A percentile compares a stretch with the other conserved stretches of the same genome.
phyloP scores from a whole-genome alignment of 2,329 filamentous ascomycete genomes.

The Nigrospora sphaerica region DNA sequence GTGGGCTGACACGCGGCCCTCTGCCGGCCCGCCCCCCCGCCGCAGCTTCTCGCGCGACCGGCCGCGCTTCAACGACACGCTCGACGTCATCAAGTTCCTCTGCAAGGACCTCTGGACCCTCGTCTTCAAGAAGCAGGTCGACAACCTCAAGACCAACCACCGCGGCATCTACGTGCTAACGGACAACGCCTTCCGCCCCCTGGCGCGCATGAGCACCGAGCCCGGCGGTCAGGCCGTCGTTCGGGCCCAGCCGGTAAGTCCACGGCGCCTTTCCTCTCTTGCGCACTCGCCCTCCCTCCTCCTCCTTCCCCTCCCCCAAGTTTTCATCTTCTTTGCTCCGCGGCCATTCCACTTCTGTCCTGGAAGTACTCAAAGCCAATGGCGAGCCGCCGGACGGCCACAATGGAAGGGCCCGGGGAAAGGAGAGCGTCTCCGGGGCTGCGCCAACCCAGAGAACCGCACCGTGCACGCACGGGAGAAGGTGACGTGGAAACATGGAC shows the following conservation, averaged over 20 bases:
- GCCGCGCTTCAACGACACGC: conserved; percentile 81
- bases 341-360: too few relatives aligned
- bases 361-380: too few relatives aligned
- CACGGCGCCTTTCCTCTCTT: not conserved
- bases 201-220: conserved; percentile 83
- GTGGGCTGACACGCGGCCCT: not conserved
- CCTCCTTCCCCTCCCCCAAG: not conserved
- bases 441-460: too few relatives aligned
- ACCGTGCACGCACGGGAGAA: too few relatives aligned
- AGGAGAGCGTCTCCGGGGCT: too few relatives aligned
- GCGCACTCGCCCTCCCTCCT: not conserved
- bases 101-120: conserved; percentile 98
- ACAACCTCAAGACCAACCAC: conserved; percentile 98
- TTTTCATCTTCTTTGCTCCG: not conserved
- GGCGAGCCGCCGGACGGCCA: too few relatives aligned
- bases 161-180: conserved; percentile 93
- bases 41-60: conserved; percentile 71
- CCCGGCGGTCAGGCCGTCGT: conserved; percentile 64
- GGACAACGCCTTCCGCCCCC: conserved; percentile 83
- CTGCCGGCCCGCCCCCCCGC: not conserved
- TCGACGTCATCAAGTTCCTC: conserved; percentile 96
- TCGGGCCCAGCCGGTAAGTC: conserved; percentile 70
- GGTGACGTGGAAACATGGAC: too few relatives aligned
- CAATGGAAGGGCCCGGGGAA: too few relatives aligned
- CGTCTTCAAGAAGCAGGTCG: conserved; percentile 92